A percentile compares a stretch with the other conserved stretches of the same genome.
Evolutionary conservation across 2,329 filamentous ascomycete species (phyloP).

Genomic region (Macrophomina pseudophaseolina): DNA sequence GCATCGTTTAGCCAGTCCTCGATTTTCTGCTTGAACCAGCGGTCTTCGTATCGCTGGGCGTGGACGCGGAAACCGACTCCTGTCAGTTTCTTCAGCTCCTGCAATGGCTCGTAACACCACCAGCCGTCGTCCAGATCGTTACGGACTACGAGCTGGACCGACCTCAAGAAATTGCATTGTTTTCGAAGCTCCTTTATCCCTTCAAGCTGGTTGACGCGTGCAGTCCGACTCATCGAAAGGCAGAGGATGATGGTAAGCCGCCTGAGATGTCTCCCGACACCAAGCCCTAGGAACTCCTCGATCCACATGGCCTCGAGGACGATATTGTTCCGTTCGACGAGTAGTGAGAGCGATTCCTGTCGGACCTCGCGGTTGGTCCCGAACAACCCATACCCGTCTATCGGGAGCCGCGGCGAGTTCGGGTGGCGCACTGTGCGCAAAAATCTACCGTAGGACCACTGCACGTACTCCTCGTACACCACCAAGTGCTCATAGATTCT

Average conservation of each 20-base stretch:
- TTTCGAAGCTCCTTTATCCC: conserved; percentile 2
- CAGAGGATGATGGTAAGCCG: not conserved
- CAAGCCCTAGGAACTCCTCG: not conserved
- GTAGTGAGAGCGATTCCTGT: not conserved
- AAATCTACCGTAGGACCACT: conserved; percentile 3
- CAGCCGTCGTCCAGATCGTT: conserved; percentile 4
- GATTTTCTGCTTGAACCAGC: conserved; percentile 13
- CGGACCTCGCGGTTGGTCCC: conserved; percentile 8
- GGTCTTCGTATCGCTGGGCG: not conserved
- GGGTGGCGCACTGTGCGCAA: not conserved
- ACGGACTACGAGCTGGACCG: not conserved
- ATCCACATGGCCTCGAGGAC: conserved; percentile 10
- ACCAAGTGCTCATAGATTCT: not conserved
- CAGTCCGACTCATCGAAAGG: conserved; percentile 5
- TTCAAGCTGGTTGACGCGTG: conserved; percentile 4
- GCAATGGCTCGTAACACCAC: not conserved
- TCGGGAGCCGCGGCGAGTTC: conserved; percentile 4
- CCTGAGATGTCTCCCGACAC: conserved; percentile 5
- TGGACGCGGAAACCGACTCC: conserved; percentile 6
- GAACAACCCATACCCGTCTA: not conserved
- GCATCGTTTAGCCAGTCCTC: not conserved
- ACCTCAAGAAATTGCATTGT: not conserved
- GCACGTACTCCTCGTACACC: conserved; percentile 6
- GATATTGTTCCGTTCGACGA: conserved; percentile 7
- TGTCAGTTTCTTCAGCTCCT: not conserved